Percentiles rank a stretch among this genome's conserved stretches.
phyloP scores from a whole-genome alignment of 495 filamentous ascomycete species.

The Neurospora sublineolata region DNA sequence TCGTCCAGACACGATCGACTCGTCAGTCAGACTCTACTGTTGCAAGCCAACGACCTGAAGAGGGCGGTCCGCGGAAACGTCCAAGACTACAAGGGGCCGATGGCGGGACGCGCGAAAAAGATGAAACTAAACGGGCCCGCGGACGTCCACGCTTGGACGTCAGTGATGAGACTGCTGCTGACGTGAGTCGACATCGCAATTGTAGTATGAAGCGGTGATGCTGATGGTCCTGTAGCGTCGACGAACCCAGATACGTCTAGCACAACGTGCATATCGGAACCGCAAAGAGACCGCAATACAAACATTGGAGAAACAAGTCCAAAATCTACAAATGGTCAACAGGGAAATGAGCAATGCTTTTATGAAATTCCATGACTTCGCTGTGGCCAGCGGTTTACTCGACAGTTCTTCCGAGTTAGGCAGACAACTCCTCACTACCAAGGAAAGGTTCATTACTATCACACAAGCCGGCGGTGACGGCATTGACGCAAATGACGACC shows the following conservation, averaged over 20 bases:
- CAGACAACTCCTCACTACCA: conserved; percentile 33
- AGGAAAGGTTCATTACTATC: conserved; percentile 33
- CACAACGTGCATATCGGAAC: conserved; percentile 73
- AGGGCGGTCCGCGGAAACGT: conserved; percentile 21
- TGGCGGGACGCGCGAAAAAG: conserved; percentile 16
- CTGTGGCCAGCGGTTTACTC: conserved; percentile 37
- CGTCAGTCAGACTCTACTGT: not conserved
- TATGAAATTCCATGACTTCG: conserved; percentile 54
- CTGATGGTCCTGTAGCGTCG: conserved; percentile 46
- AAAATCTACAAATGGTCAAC: conserved; percentile 52
- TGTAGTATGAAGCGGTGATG: conserved; percentile 6
- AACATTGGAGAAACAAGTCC: conserved; percentile 56
- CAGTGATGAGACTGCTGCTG: conserved; percentile 50
- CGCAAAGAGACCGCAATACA: conserved; percentile 73
- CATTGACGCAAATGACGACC: not conserved
- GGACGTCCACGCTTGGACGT: conserved; percentile 61
- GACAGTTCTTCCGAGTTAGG: conserved; percentile 39
- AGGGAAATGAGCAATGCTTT: conserved; percentile 67
- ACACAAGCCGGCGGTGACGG: conserved; percentile 19
- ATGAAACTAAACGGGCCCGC: conserved; percentile 41
- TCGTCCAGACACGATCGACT: not conserved
- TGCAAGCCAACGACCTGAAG: not conserved
- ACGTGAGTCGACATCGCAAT: conserved; percentile 28
- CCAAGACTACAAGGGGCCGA: conserved; percentile 8
- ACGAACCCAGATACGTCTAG: conserved; percentile 77